Base-by-base conservation (phyloP, 2,329 filamentous ascomycete genomes). In the Remersonia thermophila region DNA sequence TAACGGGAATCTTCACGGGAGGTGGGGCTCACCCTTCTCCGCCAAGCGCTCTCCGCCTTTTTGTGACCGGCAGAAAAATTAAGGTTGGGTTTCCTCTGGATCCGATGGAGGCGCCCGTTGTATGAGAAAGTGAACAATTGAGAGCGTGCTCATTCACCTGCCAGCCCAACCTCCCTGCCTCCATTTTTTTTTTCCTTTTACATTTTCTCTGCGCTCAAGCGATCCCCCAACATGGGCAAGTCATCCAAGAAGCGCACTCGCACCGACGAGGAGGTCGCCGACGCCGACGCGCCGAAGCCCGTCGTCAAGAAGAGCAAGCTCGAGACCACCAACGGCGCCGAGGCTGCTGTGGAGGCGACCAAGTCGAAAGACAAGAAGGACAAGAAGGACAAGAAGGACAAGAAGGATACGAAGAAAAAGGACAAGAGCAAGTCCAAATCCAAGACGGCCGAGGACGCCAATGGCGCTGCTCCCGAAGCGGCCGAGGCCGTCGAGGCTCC, bases 291-390 rank as follows among this genome's bases (percentile, higher is more conserved):
- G 27, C 27, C 27, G 38, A 44, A 39, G 37, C 36, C 42, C 3
- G 29, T 37, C 3, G 32, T 48, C 25, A 49, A 49, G 45, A 50
- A 53, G 49, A 51, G 49, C 43, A 54, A 53, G 47, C 30, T 49
- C 29, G 43, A 50, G 34, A 47, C 45, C 38, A 47, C 45, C 28
- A 47, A 47, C 35, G 50, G 49, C 36, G 37, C 47, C 7, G 43
- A 50, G 37, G 45, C 48, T 10, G 47, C 41, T 31, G 49, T 50
- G 16, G 14, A 23, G 18, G 33, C 33, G 25, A 39, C 36, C 33
- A 26, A 37, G 14, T 55, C 59, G 47, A 46, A 56, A 54, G 39
- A 44, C 31, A 55, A 60, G 39, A 51, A 51, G 36, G 45, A 49
- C 11, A 47, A 49, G 33, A 43, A 48, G 29, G 38, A 47, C 10